Evolutionary conservation across 345 rosid species (phyloP), one percentile per base, ranked within the genome.

Genomic region (Pelargonium nanum): DNA sequence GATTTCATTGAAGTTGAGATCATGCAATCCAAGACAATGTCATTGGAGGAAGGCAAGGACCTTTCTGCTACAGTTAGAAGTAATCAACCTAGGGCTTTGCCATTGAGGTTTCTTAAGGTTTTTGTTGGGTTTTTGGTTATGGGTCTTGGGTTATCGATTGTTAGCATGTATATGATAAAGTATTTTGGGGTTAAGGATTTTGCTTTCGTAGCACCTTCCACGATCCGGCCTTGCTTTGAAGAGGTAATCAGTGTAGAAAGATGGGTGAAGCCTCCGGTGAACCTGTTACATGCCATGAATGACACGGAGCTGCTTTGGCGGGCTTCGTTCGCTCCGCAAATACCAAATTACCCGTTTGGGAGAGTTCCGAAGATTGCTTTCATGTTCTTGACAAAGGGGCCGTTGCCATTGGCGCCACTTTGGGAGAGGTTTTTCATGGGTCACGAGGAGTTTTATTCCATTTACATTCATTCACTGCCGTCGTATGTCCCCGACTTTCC

Each of bases 351-450:
- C 60, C 99, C 97, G 4, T 93, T 87, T 67, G 57, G 24, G 57
- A 83, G 99, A 68, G 77, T 80, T 65, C 91, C 96, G 0, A 90
- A 93, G 84, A 68, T 93, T 78, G 97, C 95, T 8, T 90, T 90
- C 62, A 87, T 93, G 99, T 93, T 93, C 81, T 83, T 93, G 83
- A 76, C 97, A 2, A 86, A 83, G 75, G 99, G 96, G 26, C 91
- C 97, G 0, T 71, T 93, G 80, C 99, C 97, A 0, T 81, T 93
- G 70, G 85, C 83, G 60, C 77, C 82, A 70, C 86, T 93, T 22
- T 93, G 97, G 99, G 99, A 93, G 78, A 86, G 78, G 79, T 90
- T 93, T 73, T 65, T 93, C 5, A 82, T 73, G 68, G 99, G 96
- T 21, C 83, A 90, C 30, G 79, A 80, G 68, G 89, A 78, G 69